phyloP scores from a whole-genome alignment of 805 yeast genomes.

The Cyberlindnera mrakii region DNA sequence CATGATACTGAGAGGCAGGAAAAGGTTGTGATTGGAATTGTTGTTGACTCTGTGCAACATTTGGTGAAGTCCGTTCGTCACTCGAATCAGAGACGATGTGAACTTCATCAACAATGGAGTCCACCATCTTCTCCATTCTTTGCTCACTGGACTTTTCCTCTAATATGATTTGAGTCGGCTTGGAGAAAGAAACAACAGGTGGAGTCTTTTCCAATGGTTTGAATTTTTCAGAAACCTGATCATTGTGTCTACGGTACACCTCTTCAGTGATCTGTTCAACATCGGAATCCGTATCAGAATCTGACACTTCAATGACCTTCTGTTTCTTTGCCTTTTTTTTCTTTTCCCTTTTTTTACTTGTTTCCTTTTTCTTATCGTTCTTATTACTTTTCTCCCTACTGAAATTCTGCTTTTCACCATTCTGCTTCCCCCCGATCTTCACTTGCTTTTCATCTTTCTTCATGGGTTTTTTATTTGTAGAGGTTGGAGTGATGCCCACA shows the following conservation, averaged over 20 bases:
- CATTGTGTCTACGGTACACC: conserved; percentile 1
- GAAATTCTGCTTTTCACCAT: not conserved
- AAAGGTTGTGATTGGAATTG: too few relatives aligned
- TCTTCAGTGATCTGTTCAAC: not conserved
- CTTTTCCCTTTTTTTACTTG: conserved; percentile 1
- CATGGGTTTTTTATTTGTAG: not conserved
- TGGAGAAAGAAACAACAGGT: not conserved
- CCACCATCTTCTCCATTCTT: conserved; percentile 1
- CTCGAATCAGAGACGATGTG: not conserved
- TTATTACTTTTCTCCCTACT: not conserved
- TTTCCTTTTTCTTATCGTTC: conserved; percentile 2
- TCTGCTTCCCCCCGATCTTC: conserved; percentile 1
- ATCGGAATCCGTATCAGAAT: not conserved
- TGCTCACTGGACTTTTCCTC: not conserved
- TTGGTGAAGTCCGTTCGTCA: not conserved
- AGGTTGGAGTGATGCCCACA: not conserved
- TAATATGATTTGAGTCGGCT: not conserved
- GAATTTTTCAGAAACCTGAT: not conserved
- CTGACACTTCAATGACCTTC: not conserved
- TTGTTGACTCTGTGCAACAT: too few relatives aligned
- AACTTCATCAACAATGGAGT: conserved; percentile 2
- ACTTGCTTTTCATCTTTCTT: conserved; percentile 2
- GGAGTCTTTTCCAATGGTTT: not conserved
- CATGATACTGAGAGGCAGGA: too few relatives aligned
- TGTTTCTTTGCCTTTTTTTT: not conserved